Evolutionary conservation across 2,329 filamentous ascomycete species (phyloP), one percentile per base, ranked within the genome.

Genomic region (Fusarium liriodendri): DNA sequence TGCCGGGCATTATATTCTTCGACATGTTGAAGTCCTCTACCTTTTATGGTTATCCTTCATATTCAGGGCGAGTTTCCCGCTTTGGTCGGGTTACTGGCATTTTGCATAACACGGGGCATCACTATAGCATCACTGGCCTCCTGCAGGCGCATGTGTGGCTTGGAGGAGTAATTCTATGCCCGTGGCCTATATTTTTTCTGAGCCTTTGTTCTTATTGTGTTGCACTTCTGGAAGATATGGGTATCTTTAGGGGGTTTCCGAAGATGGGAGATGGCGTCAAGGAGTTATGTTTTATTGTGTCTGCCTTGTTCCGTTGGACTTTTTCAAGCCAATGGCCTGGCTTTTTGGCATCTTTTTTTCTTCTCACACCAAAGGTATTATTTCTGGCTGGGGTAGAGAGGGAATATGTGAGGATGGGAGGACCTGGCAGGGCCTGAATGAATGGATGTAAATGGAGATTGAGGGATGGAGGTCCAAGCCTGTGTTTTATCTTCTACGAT

Each of bases 251-350:
- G 64, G 61, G 25, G 25, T 20, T 32, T 20, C 20, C 18, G 52
- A 69, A 72, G 71, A 74, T 60, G 40, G 71, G 71, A 62, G 60
- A 65, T 37, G 68, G 71, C 58, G 71, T 65, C 37, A 52, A 13
- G 71, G 71, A 54, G 71, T 69, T 64, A 27, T 37, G 14, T 62
- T 73, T 62, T 52, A 22, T 32, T 50, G 62, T 42, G 57, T 63
- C 29, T 54, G 42, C 14, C 62, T 61, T 40, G 60, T 40, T 72
- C 64, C n/a, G 35, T 40, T 37, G 20, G n/a, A 57, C 52, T 55
- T 55, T 27, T 20, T 55, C 20, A 16, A 47, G 42, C 22, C 45
- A 29, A 27, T 16, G 45, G 16, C 27, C 18, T 32, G 47, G 47
- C 14, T 54, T 22, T 25, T 62, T 18, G 40, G 27, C 18, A 37